Conservation (phyloP, 1,284 basidiomycete species). For the Papiliotrema laurentii region DNA sequence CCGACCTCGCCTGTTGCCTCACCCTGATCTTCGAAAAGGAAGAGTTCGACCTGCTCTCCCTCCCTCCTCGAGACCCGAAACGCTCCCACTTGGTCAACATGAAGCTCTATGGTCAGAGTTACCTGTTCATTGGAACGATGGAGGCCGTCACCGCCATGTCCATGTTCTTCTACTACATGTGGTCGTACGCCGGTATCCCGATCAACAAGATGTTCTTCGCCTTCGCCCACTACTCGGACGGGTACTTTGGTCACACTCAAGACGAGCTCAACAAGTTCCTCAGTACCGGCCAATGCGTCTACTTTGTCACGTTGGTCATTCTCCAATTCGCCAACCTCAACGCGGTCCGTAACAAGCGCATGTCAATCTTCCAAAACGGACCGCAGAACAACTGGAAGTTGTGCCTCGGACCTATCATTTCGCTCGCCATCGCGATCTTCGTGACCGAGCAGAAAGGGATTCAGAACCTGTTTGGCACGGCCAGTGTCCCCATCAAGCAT, state of each 20-base stretch:
- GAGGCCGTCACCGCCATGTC: slow-evolving; percentile 53
- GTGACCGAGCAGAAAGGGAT: slow-evolving; percentile 1
- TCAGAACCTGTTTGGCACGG: slow-evolving; percentile 3
- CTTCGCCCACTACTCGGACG: slow-evolving; percentile 4
- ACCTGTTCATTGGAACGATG: slow-evolving; percentile 46
- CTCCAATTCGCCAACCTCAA: slow-evolving; percentile 59
- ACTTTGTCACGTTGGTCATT: slow-evolving; percentile 58
- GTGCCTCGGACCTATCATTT: slow-evolving; percentile 51
- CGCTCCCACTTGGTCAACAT: slow-evolving; percentile 59
- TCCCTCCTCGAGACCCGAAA: slow-evolving; percentile 59
- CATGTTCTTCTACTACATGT: slow-evolving; percentile 50
- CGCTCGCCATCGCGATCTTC: slow-evolving; percentile 51
- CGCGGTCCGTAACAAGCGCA: slow-evolving; percentile 51
- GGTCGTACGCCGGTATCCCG: slow-evolving; percentile 55
- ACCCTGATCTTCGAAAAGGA: slow-evolving; percentile 55
- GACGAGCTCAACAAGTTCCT: slow-evolving; percentile 42
- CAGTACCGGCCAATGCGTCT: slow-evolving; percentile 47
- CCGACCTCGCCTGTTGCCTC: slow-evolving; percentile 53
- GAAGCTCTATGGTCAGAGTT: slow-evolving; percentile 1
- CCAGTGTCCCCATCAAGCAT: slow-evolving; percentile 2
- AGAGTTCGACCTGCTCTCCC: slow-evolving; percentile 52
- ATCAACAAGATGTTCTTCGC: slow-evolving; percentile 42
- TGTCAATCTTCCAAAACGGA: slow-evolving; percentile 51
- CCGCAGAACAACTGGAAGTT: slow-evolving; percentile 47
- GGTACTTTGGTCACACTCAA: slow-evolving; percentile 5